Evolutionary conservation across 2,329 filamentous ascomycete species (phyloP).

Genomic region (Fusarium metavorans): DNA sequence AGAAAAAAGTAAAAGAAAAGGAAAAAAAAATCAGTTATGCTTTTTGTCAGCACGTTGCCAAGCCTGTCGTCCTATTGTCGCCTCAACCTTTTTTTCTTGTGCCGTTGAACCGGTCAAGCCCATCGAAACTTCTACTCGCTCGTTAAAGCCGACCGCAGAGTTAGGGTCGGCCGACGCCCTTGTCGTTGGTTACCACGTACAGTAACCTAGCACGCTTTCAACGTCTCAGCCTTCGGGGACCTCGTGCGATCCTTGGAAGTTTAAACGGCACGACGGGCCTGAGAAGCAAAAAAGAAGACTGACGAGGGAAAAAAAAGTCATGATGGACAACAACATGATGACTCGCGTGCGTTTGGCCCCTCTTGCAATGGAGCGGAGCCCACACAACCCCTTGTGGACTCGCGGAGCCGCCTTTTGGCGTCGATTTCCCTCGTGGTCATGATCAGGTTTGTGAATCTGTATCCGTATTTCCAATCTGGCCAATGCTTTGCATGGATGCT

Average conservation of each 20-base stretch:
- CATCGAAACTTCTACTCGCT: neutral
- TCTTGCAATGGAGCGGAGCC: constrained; percentile 4
- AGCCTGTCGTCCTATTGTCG: constrained; percentile 21
- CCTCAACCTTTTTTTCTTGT: constrained; percentile 20
- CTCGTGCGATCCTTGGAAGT: neutral
- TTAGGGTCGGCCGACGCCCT: constrained; percentile 2
- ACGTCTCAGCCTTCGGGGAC: neutral
- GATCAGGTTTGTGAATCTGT: constrained; percentile 3
- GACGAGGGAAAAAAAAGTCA: constrained; percentile 6
- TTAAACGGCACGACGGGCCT: neutral
- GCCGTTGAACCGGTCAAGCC: constrained; percentile 23
- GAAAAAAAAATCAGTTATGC: constrained; percentile 9
- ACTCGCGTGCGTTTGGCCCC: constrained; percentile 16
- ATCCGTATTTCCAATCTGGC: constrained; percentile 18
- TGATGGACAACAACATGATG: constrained; percentile 6
- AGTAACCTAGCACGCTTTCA: neutral
- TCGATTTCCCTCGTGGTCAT: constrained; percentile 14
- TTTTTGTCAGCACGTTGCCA: constrained; percentile 27
- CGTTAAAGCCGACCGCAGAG: neutral
- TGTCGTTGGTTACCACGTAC: neutral
- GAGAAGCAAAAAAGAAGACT: neutral
- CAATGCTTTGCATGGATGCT: constrained; percentile 19
- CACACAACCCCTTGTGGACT: neutral
- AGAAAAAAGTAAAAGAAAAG: neutral
- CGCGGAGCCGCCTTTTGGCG: constrained; percentile 26